Evolutionary conservation across 2,329 filamentous ascomycete species (phyloP), one percentile per base, ranked within the genome.

Genomic region (Ascosphaera acerosa): DNA sequence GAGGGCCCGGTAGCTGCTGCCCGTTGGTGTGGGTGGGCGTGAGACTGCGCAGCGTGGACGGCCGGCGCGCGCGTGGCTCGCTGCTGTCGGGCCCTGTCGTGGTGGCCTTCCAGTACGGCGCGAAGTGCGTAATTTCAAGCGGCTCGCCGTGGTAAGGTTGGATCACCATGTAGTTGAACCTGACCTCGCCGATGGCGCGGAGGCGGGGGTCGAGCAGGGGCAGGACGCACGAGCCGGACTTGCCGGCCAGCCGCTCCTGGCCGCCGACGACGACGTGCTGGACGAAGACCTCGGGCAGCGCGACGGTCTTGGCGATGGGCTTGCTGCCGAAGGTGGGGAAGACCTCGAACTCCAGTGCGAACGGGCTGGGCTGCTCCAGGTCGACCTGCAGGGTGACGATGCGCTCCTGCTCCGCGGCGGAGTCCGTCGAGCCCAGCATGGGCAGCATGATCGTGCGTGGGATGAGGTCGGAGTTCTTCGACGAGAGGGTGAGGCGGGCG

Each of bases 91-190:
- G 20, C 7, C 20, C 20, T 9, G 20, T 23, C 44, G 81, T 91
- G 1, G 87, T 97, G 0, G 84, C 84, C 52, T 94, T 97, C 87
- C 87, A 97, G 52, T 97, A 97, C 0, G 87, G 94, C 38, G 90
- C 87, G 43, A 94, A 97, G 45, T 94, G 82, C 1, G 87, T 90
- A 36, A 97, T 92, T 50, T 97, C 87, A 15, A 97, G 59, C 3
- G 87, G 81, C 36, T 81, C 75, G 5, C 87, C 84, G 38, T 72
- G 70, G 55, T 94, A 97, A 0, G 87, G 87, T 45, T 91, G 92
- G 49, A 97, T 89, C 16, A 94, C 80, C 47, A 94, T 82, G 33
- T 80, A 90, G 39, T 77, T 76, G 58, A 97, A 97, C 38, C 70
- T 80, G 40, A 94, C 78, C 44, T 90, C 77, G 4, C 87, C 87